These are phyloP conservation scores for Thelonectria rubi DNA, from an alignment of 2,329 filamentous ascomycete genomes.

Conservation along the genomic window DNA sequence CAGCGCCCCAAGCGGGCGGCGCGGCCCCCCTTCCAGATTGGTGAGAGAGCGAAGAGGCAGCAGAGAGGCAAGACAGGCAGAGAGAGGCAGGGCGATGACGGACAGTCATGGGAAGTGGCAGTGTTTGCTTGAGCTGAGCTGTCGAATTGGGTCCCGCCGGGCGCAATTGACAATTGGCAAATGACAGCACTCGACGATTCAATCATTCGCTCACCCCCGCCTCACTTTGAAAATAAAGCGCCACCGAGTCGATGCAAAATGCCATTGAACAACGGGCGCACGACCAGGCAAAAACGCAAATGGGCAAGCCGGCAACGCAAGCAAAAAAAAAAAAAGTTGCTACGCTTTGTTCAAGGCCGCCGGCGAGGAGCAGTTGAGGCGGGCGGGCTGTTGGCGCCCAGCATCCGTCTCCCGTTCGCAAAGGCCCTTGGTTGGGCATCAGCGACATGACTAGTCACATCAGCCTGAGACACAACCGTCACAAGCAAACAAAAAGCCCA, in stretches of 20 bases:
- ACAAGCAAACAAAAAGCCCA: constrained; percentile 25
- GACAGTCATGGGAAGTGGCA: neutral
- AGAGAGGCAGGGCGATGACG: neutral
- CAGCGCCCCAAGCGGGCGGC: constrained; percentile 17
- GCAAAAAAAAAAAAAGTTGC: too few relatives aligned
- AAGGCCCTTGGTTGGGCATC: constrained; percentile 35
- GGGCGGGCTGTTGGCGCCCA: constrained; percentile 22
- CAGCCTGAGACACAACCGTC: constrained; percentile 40
- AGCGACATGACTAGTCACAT: constrained; percentile 20
- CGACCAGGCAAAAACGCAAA: neutral
- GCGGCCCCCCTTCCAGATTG: neutral
- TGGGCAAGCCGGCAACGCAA: too few relatives aligned
- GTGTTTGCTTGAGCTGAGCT: neutral
- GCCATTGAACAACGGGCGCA: neutral
- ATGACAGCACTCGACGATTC: neutral
- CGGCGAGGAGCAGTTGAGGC: neutral
- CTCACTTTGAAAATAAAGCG: constrained; percentile 3
- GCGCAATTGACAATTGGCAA: neutral
- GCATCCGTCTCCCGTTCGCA: constrained; percentile 8
- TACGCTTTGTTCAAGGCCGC: neutral
- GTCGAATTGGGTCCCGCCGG: neutral
- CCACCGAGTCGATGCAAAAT: constrained; percentile 7
- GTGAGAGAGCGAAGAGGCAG: neutral
- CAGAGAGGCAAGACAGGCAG: neutral
- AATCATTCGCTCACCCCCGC: neutral